Evolutionary conservation across 148 eudicot species (phyloP).

Genomic region (Dianthus caryophyllus): DNA sequence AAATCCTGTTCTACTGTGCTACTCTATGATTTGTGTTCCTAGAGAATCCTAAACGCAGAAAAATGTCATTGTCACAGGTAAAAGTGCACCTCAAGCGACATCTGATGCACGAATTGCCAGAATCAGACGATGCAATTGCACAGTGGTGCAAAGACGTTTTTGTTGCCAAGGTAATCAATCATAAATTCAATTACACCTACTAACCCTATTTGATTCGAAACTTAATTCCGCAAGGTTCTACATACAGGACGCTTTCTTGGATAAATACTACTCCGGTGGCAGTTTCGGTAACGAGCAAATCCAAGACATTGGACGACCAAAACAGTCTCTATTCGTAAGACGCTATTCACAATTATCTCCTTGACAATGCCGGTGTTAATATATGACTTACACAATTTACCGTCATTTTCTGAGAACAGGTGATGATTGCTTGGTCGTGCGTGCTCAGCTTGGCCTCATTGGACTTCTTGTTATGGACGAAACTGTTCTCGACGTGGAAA

Average conservation of each 20-base stretch:
- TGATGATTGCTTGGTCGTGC: slow-evolving; percentile 53
- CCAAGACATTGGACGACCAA: slow-evolving; percentile 61
- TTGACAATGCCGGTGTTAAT: background rate
- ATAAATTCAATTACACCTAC: background rate
- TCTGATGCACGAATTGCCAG: slow-evolving; percentile 65
- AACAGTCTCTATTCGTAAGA: slow-evolving; percentile 30
- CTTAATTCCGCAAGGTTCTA: background rate
- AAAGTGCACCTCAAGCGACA: slow-evolving; percentile 56
- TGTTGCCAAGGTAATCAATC: slow-evolving; percentile 56
- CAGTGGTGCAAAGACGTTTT: slow-evolving; percentile 80
- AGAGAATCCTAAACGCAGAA: background rate
- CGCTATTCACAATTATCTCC: background rate
- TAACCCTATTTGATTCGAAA: background rate
- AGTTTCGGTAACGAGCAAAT: slow-evolving; percentile 41
- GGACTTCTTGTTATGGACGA: slow-evolving; percentile 38
- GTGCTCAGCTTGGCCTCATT: slow-evolving; percentile 29
- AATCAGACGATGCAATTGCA: slow-evolving; percentile 48
- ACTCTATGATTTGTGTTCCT: too few species aligned
- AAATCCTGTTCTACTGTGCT: too few species aligned
- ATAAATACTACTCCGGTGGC: slow-evolving; percentile 44
- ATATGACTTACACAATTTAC: background rate
- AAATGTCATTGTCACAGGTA: slow-evolving; percentile 30
- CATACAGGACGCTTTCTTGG: slow-evolving; percentile 60
- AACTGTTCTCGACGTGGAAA: slow-evolving; percentile 44
- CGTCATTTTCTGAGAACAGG: slow-evolving; percentile 27